phyloP scores from a whole-genome alignment of 768 basidiomycete genomes.

The Lanmaoa rubissima region DNA sequence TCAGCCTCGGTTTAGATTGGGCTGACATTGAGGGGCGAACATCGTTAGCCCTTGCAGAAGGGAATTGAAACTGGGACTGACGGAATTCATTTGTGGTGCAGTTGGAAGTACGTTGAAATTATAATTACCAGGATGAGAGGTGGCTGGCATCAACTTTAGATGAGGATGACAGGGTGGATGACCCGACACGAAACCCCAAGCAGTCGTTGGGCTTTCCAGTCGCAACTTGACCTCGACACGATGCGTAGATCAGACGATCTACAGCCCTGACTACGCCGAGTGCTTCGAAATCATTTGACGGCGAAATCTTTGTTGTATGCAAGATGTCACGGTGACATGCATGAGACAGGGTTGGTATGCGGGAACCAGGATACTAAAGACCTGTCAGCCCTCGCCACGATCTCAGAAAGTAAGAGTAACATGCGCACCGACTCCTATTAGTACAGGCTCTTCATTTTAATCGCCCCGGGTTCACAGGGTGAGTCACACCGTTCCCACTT shows the following conservation, averaged over 20 bases:
- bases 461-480: neutral
- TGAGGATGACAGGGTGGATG: neutral
- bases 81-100: neutral
- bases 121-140: neutral
- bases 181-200: neutral
- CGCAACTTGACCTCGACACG: neutral
- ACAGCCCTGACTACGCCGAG: neutral
- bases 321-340: neutral
- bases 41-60: constrained; percentile 10
- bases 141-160: neutral
- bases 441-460: no score
- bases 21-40: neutral
- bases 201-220: neutral
- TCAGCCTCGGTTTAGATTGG: constrained; percentile 3
- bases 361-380: neutral
- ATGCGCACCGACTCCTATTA: neutral
- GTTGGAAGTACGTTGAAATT: neutral
- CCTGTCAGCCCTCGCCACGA: neutral
- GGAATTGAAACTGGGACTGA: neutral
- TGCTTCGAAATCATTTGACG: neutral
- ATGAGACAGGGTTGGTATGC: neutral
- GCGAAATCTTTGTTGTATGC: no score
- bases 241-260: neutral
- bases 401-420: neutral
- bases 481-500: neutral